These are phyloP conservation scores for Penicillium dipodomyicola DNA, from an alignment of 495 filamentous ascomycete species.

Conservation along the genomic window DNA sequence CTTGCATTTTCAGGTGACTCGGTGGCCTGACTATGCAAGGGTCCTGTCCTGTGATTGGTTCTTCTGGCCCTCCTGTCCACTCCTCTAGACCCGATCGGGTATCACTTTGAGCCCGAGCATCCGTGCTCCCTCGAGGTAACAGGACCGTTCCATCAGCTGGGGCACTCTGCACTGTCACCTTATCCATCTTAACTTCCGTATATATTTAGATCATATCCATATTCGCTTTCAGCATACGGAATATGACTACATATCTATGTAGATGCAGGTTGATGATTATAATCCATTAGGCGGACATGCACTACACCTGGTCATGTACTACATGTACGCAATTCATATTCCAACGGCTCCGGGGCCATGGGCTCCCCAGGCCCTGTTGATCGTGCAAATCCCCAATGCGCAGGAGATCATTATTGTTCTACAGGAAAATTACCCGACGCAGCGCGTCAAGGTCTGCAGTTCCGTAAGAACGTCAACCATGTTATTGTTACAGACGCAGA, in stretches of 20 bases:
- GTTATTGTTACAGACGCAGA: slow-evolving; percentile 6
- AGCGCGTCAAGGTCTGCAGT: slow-evolving; percentile 2
- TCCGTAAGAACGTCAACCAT: slow-evolving; percentile 5
- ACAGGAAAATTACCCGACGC: slow-evolving; percentile 7
- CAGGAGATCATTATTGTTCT: slow-evolving; percentile 4
- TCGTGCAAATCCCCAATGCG: slow-evolving; percentile 13
- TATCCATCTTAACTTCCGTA: neutral
- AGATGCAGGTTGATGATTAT: neutral
- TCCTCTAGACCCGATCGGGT: slow-evolving; percentile 13
- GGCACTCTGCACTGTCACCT: slow-evolving; percentile 38
- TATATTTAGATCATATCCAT: neutral
- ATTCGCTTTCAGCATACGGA: too few relatives aligned
- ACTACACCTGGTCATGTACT: neutral
- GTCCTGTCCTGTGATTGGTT: slow-evolving; percentile 24
- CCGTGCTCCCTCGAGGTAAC: slow-evolving; percentile 10
- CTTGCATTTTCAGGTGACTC: slow-evolving; percentile 37
- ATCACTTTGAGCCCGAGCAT: slow-evolving; percentile 9
- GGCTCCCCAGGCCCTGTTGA: slow-evolving; percentile 16
- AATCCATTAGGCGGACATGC: neutral
- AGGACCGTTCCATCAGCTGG: slow-evolving; percentile 18
- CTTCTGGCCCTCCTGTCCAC: neutral
- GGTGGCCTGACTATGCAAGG: slow-evolving; percentile 39
- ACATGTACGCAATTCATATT: slow-evolving; percentile 1
- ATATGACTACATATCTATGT: too few relatives aligned
- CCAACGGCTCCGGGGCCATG: slow-evolving; percentile 3